Base-by-base conservation (phyloP, 108 stramenopile species). In the Aurantiochytrium sp. region DNA sequence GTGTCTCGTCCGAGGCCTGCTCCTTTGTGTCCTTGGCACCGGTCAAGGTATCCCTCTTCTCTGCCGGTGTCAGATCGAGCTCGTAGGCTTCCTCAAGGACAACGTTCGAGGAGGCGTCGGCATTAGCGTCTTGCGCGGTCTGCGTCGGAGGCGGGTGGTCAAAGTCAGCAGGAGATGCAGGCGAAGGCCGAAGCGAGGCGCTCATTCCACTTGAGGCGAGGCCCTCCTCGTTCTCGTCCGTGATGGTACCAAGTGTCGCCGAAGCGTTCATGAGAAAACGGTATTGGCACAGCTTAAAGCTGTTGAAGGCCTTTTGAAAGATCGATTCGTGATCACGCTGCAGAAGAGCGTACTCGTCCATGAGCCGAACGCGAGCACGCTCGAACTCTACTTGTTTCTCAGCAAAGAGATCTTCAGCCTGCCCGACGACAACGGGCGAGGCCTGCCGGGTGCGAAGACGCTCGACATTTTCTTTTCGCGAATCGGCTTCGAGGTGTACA, bases 281-380 rank as follows among this genome's bases (percentile, higher is more conserved):
- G n/a, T 83, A 53, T 4, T 83, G 73, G 4, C 73, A 83, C 23
- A 83, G 73, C 51, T 83, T 83, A n/a, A 83, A 83, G 73, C 73
- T 83, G 51, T 83, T 83, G 4, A 83, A 83, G 51, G 73, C 73
- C 73, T 83, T 83, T 18, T 47, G 44, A 83, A 83, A 83, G 45
- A 83, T 12, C 8, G 12, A 18, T 0, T 83, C 49, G 28, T 83
- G 73, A n/a, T 83, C 73, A 44, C 73, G 73, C 51, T 83, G 44
- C 49, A 83, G 73, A n/a, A 83, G 49, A 47, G 73, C 73, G 28
- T 25, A 83, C 73, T 83, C 73, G 51, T 83, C 73, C 73, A 83
- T 83, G 49, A 83, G 73, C n/a, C 73, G 73, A 1, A 83, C 49
- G 21, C 73, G 64, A 14, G 35, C 35, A 8, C 64, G 64, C 35